Evolutionary conservation across 78 protist species (phyloP).

Genomic region (Dictyostelium intermedium): DNA sequence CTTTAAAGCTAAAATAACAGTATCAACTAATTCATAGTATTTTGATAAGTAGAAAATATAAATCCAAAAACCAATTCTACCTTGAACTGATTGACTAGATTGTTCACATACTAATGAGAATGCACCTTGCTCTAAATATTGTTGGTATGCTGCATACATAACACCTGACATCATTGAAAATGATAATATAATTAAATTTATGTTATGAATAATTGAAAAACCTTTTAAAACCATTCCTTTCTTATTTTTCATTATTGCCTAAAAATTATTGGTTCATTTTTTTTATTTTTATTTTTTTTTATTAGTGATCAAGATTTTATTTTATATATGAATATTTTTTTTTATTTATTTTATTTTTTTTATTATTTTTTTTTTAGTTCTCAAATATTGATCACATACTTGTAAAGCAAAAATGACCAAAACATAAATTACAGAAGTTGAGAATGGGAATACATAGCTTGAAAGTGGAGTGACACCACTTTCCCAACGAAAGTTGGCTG

Average conservation of each 20-base stretch:
- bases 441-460: neutral
- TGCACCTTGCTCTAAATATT: slow-evolving; percentile 45
- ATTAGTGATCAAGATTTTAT: too few relatives aligned
- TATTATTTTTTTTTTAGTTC: too few relatives aligned
- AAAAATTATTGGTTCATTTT: neutral
- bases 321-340: neutral
- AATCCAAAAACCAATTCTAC: slow-evolving; percentile 77
- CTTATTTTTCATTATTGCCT: slow-evolving; percentile 62
- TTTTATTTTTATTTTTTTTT: neutral
- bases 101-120: slow-evolving; percentile 49
- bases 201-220: slow-evolving; percentile 59
- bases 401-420: slow-evolving; percentile 18
- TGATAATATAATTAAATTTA: slow-evolving; percentile 58
- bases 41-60: slow-evolving; percentile 87
- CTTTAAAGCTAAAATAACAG: slow-evolving; percentile 86
- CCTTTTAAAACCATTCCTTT: slow-evolving; percentile 41
- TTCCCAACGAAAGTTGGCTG: slow-evolving; percentile 31
- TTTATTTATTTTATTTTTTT: neutral
- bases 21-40: slow-evolving; percentile 89
- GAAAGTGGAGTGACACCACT: slow-evolving; percentile 30
- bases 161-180: slow-evolving; percentile 67
- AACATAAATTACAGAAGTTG: slow-evolving; percentile 31
- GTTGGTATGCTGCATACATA: slow-evolving; percentile 46
- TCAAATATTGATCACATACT: slow-evolving; percentile 22
- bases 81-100: slow-evolving; percentile 43